Base-by-base conservation (phyloP, 192 early-diverging fungal genomes). In the Coemansia reversa region DNA sequence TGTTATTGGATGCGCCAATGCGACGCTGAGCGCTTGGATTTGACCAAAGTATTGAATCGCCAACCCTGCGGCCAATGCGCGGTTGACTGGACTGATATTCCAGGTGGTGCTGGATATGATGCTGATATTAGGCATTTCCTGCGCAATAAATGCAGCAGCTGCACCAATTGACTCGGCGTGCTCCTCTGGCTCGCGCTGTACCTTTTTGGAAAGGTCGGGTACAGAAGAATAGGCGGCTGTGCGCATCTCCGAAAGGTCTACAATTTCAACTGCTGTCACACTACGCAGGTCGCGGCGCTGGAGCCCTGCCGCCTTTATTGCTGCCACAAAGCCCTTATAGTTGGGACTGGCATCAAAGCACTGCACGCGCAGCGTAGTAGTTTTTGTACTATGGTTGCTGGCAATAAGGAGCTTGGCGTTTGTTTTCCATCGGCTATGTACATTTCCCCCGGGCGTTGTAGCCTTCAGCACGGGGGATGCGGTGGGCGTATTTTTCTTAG, bases 61-160 rank as follows among this genome's bases (percentile, higher is more conserved):
- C 16, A 74, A 33, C 0, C 55, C 23, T 3, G 51, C 51, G 14
- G 65, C 66, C 24, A 74, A 35, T 35, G 23, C 22, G 25, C 50
- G 55, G 57, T 48, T 74, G 20, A n/a, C 25, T 11, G 62, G 58
- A 49, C 62, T 60, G 51, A 63, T 51, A 8, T 58, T 61, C 72
- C 72, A 74, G 22, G 66, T 25, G 4, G 58, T n/a, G 52, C 66
- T 55, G 4, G 16, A 14, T 12, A 74, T 24, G 3, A 24, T 51
- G 16, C 14, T 5, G 7, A 74, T 51, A 9, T 23, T 27, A 3
- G 72, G 72, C 45, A 64, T n/a, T 24, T 51, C 51, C 25, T 51
- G 47, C 22, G 53, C 18, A 28, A 70, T 35, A 7, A 57, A 56
- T 12, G 48, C n/a, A 2, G 67, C 48, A 5, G 42, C 30, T 9